Evolutionary conservation across 1,139 yeast genomes (phyloP), one percentile per base, ranked within the genome.

Genomic region (Citeromyces hawaiiensis): DNA sequence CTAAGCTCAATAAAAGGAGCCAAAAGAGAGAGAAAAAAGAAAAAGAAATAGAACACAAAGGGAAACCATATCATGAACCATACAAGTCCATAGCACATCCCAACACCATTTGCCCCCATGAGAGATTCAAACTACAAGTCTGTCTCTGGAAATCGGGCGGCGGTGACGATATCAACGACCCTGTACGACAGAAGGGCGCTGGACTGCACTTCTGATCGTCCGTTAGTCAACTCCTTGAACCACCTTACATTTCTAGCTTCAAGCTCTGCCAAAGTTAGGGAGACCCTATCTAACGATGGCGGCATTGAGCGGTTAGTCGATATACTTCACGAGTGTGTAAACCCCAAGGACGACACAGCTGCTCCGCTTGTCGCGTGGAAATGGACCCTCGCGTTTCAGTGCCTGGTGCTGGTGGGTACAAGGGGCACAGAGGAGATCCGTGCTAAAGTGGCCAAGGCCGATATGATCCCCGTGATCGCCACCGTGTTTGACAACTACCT

Each of bases 341-440:
- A 72, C 23, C 68, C 69, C 40, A 63, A 61, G 43, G 57, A 61
- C 38, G 76, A 70, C 43, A 62, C 61, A 46, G 71, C 53, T 29
- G 45, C 45, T 36, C 49, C 56, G 25, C 44, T 52, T 10, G 47
- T 78, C 14, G 91, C 94, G 0, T 88, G 96, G 96, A 91, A 88
- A 60, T 91, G 98, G 98, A 85, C 95, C 5, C 63, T 91, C 44
- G 86, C 96, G 0, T 78, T 91, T 54, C 97, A 91, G 60, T 87
- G 96, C 53, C 63, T 91, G 44, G 95, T 88, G 1, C 70, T 87
- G 44, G 75, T 91, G 21, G 96, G 96, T 13, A 88, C 96, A 1
- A 68, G 97, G 48, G 98, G 98, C 25, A 77, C 94, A 1, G 96
- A 88, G 57, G 66, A 67, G 42, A 83, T 87, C 39, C 68, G 98